Base-by-base conservation (phyloP, 768 basidiomycete genomes). In the Piloderma croceum region DNA sequence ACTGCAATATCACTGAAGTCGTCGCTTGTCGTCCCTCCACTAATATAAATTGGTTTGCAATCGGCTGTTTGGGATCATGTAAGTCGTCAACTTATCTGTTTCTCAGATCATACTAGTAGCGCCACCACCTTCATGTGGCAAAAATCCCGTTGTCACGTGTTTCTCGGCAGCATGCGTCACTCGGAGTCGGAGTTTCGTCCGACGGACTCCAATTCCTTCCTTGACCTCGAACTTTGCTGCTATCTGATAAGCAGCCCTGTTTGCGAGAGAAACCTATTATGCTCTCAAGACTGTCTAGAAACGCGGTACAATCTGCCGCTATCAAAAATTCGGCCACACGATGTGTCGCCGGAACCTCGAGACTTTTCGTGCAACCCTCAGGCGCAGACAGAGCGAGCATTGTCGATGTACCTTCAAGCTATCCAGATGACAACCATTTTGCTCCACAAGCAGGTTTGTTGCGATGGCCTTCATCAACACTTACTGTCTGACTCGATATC, bases 351-450 rank as follows among this genome's bases (percentile, higher is more conserved):
- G 70, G 89, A 46, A 61, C 72, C 5, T n/a, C n/a, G n/a, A n/a
- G n/a, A n/a, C n/a, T n/a, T n/a, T 82, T 87, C 47, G 86, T 90
- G 25, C 86, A 89, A 53, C 88, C 88, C 11, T 88, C 89, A 4
- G 75, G 77, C 43, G 79, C 88, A 40, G 87, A 89, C 62, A 72
- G 85, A 57, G 88, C 88, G 21, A 87, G 79, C 52, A 76, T 91
- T 39, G 79, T 90, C 48, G 87, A 90, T 48, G 69, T 89, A 20
- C 88, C 88, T 18, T 76, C 83, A 24, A 71, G 76, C 4, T 85
- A 83, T 58, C 72, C 79, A 50, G 79, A 81, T 45, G 81, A 84
- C 46, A 69, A 66, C 9, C 74, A 83, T 56, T 79, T 89, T 48
- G 56, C 83, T 15, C 88, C 87, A 15, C 66, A 81, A 46, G 65